phyloP scores from a whole-genome alignment of 768 basidiomycete genomes.

The Pleurotus cornucopiae region DNA sequence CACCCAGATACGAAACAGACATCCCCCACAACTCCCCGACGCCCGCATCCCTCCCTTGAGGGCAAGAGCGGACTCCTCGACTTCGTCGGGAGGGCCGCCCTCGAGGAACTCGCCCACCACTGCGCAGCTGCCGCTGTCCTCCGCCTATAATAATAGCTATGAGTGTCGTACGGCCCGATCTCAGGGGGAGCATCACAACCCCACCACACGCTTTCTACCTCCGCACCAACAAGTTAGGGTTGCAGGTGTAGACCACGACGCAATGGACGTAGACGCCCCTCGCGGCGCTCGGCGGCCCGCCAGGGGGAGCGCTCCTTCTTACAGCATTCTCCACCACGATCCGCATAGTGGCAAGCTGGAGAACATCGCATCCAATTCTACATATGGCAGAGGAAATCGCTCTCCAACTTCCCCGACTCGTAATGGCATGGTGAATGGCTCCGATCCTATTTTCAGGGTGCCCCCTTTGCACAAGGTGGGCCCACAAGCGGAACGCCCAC shows the following conservation, averaged over 20 bases:
- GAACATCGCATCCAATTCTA: background rate
- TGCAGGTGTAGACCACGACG: background rate
- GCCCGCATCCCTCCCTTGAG: no score
- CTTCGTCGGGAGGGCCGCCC: no score
- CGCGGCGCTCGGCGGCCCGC: background rate
- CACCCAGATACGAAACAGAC: no score
- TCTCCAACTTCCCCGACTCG: background rate
- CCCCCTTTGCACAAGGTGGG: background rate
- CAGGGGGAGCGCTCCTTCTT: background rate
- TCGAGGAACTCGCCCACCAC: background rate
- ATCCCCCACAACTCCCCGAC: no score
- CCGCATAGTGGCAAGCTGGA: background rate
- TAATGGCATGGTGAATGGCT: background rate
- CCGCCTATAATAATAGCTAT: background rate
- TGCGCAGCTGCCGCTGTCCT: background rate
- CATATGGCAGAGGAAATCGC: background rate
- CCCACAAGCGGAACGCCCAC: background rate
- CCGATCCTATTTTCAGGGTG: background rate
- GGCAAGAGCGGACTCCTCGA: no score
- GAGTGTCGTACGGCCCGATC: background rate
- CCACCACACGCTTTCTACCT: background rate
- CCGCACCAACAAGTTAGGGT: background rate
- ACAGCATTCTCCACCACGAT: background rate
- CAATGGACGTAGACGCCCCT: background rate
- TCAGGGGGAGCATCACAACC: no score